Percentiles rank a stretch among this genome's conserved stretches.
phyloP scores from a whole-genome alignment of 2,329 filamentous ascomycete species.

The Teratosphaeria nubilosa region DNA sequence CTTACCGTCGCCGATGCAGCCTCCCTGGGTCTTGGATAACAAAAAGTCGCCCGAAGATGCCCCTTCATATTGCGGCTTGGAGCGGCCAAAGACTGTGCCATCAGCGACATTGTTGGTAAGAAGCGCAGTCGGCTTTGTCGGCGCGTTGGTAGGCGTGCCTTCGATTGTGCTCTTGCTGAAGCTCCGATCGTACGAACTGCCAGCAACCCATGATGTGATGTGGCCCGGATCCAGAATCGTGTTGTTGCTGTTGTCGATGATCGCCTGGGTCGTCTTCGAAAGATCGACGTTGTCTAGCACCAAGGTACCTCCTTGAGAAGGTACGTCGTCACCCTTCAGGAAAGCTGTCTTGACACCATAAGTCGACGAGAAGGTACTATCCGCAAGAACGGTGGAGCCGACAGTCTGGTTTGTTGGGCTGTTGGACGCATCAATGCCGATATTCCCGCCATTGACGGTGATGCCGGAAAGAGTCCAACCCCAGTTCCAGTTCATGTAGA shows the following conservation, averaged over 20 bases:
- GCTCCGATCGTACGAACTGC: conserved; percentile 55
- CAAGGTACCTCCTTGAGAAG: conserved; percentile 66
- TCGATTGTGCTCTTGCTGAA: conserved; percentile 3
- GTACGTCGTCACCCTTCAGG: conserved; percentile 52
- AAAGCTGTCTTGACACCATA: conserved; percentile 72
- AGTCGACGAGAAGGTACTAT: conserved; percentile 66
- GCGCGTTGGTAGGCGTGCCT: conserved; percentile 2
- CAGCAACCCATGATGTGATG: conserved; percentile 67
- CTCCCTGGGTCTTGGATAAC: conserved; percentile 60
- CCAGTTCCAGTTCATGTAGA: conserved; percentile 48
- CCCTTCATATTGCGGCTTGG: conserved; percentile 78
- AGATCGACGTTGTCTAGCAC: conserved; percentile 89
- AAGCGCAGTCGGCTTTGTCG: conserved; percentile 37
- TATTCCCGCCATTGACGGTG: conserved; percentile 29
- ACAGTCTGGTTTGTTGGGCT: conserved; percentile 42
- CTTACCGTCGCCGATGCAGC: conserved; percentile 76
- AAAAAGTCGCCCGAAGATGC: conserved; percentile 58
- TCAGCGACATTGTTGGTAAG: conserved; percentile 39
- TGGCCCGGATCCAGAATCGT: conserved; percentile 59
- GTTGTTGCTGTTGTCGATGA: conserved; percentile 49
- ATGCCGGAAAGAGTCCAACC: conserved; percentile 40
- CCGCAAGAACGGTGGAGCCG: conserved; percentile 73
- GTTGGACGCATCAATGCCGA: conserved; percentile 42
- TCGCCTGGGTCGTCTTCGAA: conserved; percentile 53
- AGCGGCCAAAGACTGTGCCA: conserved; percentile 68